phyloP scores from a whole-genome alignment of 1,284 basidiomycete species.

The Trametes pubescens region DNA sequence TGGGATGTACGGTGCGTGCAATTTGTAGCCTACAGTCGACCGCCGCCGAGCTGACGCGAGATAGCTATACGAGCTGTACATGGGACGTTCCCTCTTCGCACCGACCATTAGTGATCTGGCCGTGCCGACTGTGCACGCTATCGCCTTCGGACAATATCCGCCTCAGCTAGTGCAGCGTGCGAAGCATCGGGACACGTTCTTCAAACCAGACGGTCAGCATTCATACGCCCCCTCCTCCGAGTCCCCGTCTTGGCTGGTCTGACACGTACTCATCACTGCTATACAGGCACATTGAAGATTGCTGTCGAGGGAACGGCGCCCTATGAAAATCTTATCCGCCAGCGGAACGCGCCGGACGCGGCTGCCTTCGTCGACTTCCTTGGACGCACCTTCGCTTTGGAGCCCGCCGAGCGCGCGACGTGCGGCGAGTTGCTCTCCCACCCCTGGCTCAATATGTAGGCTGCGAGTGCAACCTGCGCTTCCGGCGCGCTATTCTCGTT shows the following conservation, averaged over 20 bases:
- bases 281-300: constrained; percentile 2
- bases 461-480: not conserved
- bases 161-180: constrained; percentile 3
- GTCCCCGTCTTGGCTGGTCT: no score
- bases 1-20: constrained; percentile 16
- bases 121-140: constrained; percentile 4
- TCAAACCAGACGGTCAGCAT: constrained; percentile 9
- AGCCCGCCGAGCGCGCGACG: constrained; percentile 10
- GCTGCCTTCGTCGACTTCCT: constrained; percentile 20
- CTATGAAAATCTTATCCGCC: not conserved
- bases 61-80: constrained; percentile 14
- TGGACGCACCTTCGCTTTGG: constrained; percentile 1
- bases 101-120: not conserved
- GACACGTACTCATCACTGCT: no score
- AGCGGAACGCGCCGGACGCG: constrained; percentile 7
- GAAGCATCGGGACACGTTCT: constrained; percentile 10
- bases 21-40: no score
- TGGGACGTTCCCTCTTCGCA: not conserved
- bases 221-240: not conserved
- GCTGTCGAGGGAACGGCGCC: not conserved
- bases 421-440: constrained; percentile 11
- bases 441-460: constrained; percentile 9
- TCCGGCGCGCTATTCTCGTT: no score
- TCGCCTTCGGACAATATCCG: constrained; percentile 12
- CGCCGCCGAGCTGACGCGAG: not conserved